Base-by-base conservation (phyloP, 805 yeast species). In the Candida anglica region DNA sequence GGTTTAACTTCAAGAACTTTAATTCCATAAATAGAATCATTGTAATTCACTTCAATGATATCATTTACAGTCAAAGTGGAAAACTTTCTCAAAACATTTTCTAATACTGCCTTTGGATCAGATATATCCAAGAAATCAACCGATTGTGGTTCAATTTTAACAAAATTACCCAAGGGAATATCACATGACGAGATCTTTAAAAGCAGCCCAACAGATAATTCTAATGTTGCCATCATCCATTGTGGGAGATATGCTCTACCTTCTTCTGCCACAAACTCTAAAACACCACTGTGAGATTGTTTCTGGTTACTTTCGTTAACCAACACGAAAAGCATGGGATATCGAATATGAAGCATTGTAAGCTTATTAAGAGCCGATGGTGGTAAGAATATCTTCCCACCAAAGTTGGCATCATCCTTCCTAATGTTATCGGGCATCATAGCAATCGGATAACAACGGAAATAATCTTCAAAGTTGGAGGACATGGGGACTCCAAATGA, bases 241-340 rank as follows among this genome's bases (percentile, higher is more conserved):
- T 86, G 87, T 0, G 99, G 99, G 22, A 93, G 50, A 55, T 93
- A 93, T 2, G 78, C 93, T 37, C 98, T 71, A 13, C 99, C 99
- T 65, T 93, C 98, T 53, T 93, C 98, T 1, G 98, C 96, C 13
- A 86, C 83, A 57, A 93, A 93, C 62, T 93, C 98, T 40, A 93
- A 65, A 19, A 93, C 98, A 52, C 99, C 99, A 30, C 89, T 84
- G 55, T 88, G 96, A 0, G 97, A 86, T 6, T 55, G 64, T 20
- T 68, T 54, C 14, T 60, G 69, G 16, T 74, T 66, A 23, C 75
- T 81, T 46, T 82, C 94, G 36, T 84, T 83, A 21, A 69, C 66
- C 26, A 93, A 62, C 56, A 83, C 84, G 52, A 93, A 93, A 31
- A 93, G 69, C 99, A 93, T 93, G 0, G 99, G 99, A 52, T 93